Conservation (phyloP, 306 rosid genomes). For the Quercus ilex region DNA sequence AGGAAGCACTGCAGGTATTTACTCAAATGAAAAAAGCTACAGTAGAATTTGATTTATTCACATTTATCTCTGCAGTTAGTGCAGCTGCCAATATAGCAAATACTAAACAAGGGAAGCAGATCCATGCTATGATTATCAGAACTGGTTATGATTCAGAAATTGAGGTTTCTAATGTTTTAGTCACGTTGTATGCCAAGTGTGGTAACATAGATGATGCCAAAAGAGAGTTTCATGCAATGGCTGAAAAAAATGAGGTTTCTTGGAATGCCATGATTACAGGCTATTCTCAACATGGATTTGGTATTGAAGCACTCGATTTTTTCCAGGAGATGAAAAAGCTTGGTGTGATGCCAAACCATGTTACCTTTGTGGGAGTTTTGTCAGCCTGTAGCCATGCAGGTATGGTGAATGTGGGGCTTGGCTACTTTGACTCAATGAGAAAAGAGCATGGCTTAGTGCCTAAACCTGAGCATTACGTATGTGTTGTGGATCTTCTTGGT, state of each 20-base stretch:
- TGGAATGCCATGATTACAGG: constrained; percentile 92
- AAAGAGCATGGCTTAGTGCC: constrained; percentile 65
- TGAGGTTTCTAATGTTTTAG: constrained; percentile 80
- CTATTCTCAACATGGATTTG: constrained; percentile 81
- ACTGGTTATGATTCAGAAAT: constrained; percentile 66
- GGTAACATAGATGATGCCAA: constrained; percentile 66
- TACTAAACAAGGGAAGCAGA: constrained; percentile 62
- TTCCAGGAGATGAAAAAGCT: constrained; percentile 69
- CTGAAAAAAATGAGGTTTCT: constrained; percentile 67
- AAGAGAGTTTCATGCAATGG: constrained; percentile 64
- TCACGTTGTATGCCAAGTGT: constrained; percentile 80
- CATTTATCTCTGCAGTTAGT: constrained; percentile 77
- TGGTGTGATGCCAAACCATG: constrained; percentile 60
- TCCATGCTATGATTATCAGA: constrained; percentile 72
- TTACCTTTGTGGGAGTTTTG: constrained; percentile 80
- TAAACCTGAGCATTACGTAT: constrained; percentile 79
- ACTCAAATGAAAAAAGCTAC: constrained; percentile 55
- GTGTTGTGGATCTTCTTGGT: constrained; percentile 81
- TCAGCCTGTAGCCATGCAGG: constrained; percentile 94
- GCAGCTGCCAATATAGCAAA: constrained; percentile 74
- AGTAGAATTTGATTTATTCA: constrained; percentile 60
- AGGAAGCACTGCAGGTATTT: constrained; percentile 71
- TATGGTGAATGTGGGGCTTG: constrained; percentile 71
- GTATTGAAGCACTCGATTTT: constrained; percentile 60
- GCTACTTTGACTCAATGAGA: constrained; percentile 68